Evolutionary conservation across 495 filamentous ascomycete genomes (phyloP).

Genomic region (Penicillium daleae): DNA sequence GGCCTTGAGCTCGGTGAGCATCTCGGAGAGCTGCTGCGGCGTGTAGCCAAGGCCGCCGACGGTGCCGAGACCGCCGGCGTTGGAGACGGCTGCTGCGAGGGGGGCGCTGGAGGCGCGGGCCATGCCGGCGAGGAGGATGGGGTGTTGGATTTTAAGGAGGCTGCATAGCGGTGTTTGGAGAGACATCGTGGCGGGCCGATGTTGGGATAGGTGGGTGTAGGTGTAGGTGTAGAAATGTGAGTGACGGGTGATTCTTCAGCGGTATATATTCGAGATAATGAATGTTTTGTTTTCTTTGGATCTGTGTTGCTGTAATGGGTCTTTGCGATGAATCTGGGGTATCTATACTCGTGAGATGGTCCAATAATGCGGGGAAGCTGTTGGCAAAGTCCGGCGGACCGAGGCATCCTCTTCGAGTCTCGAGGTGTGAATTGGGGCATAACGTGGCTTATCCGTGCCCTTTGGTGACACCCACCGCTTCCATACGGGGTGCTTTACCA

Average conservation of each 20-base stretch:
- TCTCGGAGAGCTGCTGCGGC: constrained; percentile 72
- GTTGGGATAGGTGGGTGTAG: neutral
- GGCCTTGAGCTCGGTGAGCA: constrained; percentile 81
- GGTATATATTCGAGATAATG: no score
- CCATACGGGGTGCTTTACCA: no score
- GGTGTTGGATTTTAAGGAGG: constrained; percentile 76
- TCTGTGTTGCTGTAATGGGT: neutral
- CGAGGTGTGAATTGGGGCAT: constrained; percentile 2
- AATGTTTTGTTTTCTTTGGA: no score
- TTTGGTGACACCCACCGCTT: no score
- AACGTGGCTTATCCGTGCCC: neutral
- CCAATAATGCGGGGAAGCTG: constrained; percentile 36
- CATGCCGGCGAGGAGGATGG: constrained; percentile 89
- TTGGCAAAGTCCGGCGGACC: constrained; percentile 23
- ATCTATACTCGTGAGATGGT: neutral
- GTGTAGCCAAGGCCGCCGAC: constrained; percentile 89
- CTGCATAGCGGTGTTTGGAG: constrained; percentile 76
- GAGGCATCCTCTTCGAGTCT: constrained; percentile 22
- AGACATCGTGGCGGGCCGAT: constrained; percentile 38
- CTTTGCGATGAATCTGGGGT: neutral
- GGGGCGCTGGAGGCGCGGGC: constrained; percentile 75
- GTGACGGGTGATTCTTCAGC: neutral
- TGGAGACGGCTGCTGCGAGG: constrained; percentile 84
- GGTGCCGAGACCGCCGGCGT: constrained; percentile 83
- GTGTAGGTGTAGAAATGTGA: neutral